phyloP scores from a whole-genome alignment of 306 rosid genomes.

The Dryas alaskensis region DNA sequence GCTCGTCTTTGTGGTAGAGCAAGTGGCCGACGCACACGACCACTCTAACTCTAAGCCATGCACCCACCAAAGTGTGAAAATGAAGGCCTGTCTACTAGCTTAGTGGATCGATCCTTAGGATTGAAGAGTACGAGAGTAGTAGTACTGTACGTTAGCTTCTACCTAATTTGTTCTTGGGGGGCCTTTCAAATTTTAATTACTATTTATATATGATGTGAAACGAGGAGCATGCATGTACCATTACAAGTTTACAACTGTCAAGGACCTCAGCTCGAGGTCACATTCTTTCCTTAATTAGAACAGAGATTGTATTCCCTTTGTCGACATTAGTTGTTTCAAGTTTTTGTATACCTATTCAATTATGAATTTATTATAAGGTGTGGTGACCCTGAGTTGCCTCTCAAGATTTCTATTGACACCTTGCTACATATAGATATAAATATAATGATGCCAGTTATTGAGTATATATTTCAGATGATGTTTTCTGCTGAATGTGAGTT shows the following conservation, averaged over 20 bases:
- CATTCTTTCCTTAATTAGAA: conserved; percentile 53
- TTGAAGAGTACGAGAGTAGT: not conserved
- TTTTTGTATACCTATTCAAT: conserved; percentile 15
- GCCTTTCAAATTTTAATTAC: conserved; percentile 8
- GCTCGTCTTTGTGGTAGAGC: conserved; percentile 89
- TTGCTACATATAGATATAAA: conserved; percentile 1
- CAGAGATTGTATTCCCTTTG: conserved; percentile 28
- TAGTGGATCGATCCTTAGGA: conserved; percentile 19
- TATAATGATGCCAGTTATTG: not conserved
- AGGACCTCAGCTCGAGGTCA: conserved; percentile 92
- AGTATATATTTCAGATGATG: no score
- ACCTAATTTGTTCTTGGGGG: conserved; percentile 25
- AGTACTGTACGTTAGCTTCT: conserved; percentile 28
- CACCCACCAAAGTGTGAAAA: conserved; percentile 11
- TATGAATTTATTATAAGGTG: conserved; percentile 17
- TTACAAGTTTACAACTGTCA: conserved; percentile 15
- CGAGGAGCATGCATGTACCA: conserved; percentile 23
- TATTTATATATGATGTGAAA: conserved; percentile 22
- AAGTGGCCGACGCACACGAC: conserved; percentile 77
- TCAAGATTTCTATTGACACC: conserved; percentile 1
- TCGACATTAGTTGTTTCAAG: conserved; percentile 17
- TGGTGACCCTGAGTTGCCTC: conserved; percentile 27
- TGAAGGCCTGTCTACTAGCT: conserved; percentile 36
- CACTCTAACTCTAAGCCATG: conserved; percentile 42
- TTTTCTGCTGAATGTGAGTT: no score